Conservation (phyloP, 2,329 filamentous ascomycete species). For the Colletotrichum musicola region DNA sequence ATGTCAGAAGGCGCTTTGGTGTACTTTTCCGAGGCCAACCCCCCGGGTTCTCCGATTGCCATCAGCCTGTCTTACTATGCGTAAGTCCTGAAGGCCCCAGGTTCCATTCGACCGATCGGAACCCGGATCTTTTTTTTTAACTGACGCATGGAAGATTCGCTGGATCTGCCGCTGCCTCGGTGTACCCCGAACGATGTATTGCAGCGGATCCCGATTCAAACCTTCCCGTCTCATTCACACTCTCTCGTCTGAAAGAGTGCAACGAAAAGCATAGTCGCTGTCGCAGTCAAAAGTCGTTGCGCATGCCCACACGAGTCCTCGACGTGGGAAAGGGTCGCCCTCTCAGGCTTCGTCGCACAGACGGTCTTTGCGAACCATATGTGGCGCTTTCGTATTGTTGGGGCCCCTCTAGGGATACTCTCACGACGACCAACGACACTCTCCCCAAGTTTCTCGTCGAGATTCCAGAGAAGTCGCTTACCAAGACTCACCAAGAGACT, state of each 20-base stretch:
- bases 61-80: neutral
- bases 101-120: no score
- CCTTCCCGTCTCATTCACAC: neutral
- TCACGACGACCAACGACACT: neutral
- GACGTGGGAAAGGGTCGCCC: neutral
- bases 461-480: neutral
- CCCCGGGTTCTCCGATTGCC: neutral
- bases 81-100: neutral
- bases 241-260: neutral
- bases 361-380: neutral
- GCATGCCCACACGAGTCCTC: conserved; percentile 1
- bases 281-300: neutral
- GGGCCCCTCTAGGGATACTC: neutral
- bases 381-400: conserved; percentile 6
- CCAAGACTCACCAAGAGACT: neutral
- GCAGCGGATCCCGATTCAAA: neutral
- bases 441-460: neutral
- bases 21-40: neutral
- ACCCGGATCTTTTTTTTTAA: no score
- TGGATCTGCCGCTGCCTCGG: neutral
- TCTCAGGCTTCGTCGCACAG: neutral
- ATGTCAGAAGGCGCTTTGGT: no score
- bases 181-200: neutral
- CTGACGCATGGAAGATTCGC: neutral
- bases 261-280: neutral